Base-by-base conservation (phyloP, 1,284 basidiomycete genomes). In the Xanthoconium separans region DNA sequence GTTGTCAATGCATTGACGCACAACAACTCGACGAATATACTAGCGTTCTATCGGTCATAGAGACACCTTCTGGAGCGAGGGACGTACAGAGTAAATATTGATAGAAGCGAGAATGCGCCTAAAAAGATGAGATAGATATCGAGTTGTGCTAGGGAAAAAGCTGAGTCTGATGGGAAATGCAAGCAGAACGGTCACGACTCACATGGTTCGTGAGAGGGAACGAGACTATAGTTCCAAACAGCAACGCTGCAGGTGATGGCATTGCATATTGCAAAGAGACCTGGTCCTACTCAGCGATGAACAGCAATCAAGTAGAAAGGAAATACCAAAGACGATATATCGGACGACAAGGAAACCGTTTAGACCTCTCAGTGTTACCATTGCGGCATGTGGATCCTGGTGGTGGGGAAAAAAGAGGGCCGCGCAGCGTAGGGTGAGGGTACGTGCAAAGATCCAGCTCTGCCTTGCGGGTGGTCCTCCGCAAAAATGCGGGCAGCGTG, bases 221-320 rank as follows among this genome's bases (percentile, higher is more conserved):
- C 68, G 61, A 87, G 72, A 61, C 78, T 79, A 34, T 82, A 64
- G 70, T 89, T 88, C 87, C 87, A 89, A 31, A 83, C 83, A 53
- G 84, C 82, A 31, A 84, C 76, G 61, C 82, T 85, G 59, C 82
- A 80, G 57, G 83, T 76, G 61, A 87, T 75, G 46, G 85, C 82
- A 73, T 80, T 86, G 70, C 79, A 87, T 58, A 82, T 65, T 59
- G 84, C 76, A 66, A 87, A 83, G 51, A 83, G 58, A 61, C 72
- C 88, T 90, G 58, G 13, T 8, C 16, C 20, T 16, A 20, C 31
- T 69, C 41, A 65, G 64, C 24, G 12, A 41, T 22, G 29, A 22
- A n/a, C 24, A 7, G 29, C 18, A 33, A 52, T 44, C 27, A 30
- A 39, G 29, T 11, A 27, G 51, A 49, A 44, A 51, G 27, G 22